Base-by-base conservation (phyloP, 1,139 yeast genomes). In the Kluyveromyces sp. region DNA sequence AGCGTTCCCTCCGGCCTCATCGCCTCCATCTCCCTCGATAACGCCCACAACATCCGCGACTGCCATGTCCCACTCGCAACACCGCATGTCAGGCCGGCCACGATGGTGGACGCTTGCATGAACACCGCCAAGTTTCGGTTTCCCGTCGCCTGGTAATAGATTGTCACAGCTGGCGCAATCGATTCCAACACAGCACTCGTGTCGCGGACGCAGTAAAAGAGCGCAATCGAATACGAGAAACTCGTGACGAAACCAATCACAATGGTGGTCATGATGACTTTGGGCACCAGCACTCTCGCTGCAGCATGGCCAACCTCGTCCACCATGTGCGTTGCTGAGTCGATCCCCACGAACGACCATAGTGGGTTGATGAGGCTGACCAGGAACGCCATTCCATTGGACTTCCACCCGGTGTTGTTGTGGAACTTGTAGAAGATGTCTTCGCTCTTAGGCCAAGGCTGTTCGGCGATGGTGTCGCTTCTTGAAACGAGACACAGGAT, bases 311-410 rank as follows among this genome's bases (percentile, higher is more conserved):
- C 65, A 31, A 77, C 72, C 58, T 78, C 83, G 58, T 78, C 83
- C 10, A 81, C 80, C 72, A 78, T 69, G 53, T 79, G 83, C 3
- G 81, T 73, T 6, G 83, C 82, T 29, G 78, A 74, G 58, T 78
- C 84, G 38, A 78, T 71, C 53, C 83, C 78, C 6, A 78, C 73
- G 59, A 77, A 77, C n/a, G 77, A 72, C 81, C 82, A 78, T 51
- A 72, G 71, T 10, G 83, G 81, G 58, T 78, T 77, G 53, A 78
- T 70, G 47, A 78, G 63, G n/a, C 83, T 83, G 10, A 78, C 78
- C 45, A 79, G 74, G 53, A 78, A 78, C 1, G 81, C 81, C 59
- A 78, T 75, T 2, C 72, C 81, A 4, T 74, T 53, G 8, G 72
- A 66, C 7, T 67, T 56, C 83, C 83, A 78, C 26, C 83, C 83